These are phyloP conservation scores for Neolentinus lepideus DNA, from an alignment of 1,284 basidiomycete genomes.

Conservation along the genomic window DNA sequence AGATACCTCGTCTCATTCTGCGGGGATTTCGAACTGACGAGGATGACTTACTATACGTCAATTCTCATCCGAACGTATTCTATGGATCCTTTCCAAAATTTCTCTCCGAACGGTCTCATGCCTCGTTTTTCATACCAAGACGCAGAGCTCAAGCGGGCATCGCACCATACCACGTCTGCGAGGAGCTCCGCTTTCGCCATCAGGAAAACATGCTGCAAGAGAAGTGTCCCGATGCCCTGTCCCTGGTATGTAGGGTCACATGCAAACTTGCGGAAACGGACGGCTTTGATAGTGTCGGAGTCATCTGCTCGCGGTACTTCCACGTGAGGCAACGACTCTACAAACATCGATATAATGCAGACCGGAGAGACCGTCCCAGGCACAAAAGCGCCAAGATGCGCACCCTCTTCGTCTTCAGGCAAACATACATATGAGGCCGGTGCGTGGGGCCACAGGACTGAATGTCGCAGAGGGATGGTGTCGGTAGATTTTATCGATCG, in stretches of 20 bases:
- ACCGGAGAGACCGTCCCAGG: conserved; percentile 23
- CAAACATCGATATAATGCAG: conserved; percentile 51
- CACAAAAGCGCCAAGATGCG: conserved; percentile 50
- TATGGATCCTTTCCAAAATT: conserved; percentile 44
- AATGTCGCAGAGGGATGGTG: conserved; percentile 45
- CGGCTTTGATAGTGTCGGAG: conserved; percentile 14
- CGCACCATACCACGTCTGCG: conserved; percentile 44
- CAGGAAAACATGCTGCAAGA: conserved; percentile 35
- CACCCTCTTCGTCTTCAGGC: conserved; percentile 40
- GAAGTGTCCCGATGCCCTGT: conserved; percentile 42
- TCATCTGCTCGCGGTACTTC: conserved; percentile 18
- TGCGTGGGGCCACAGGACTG: conserved; percentile 50
- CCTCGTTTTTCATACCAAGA: conserved; percentile 50
- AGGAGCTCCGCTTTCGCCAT: conserved; percentile 29
- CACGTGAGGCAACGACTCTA: conserved; percentile 24
- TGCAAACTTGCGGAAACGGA: conserved; percentile 58
- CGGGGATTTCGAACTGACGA: too few relatives aligned
- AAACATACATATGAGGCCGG: conserved; percentile 41
- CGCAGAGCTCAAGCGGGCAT: conserved; percentile 37
- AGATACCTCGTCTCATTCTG: too few relatives aligned
- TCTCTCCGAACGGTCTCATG: conserved; percentile 37
- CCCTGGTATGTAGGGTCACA: conserved; percentile 39
- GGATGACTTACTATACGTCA: not conserved
- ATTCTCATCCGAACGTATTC: conserved; percentile 44
- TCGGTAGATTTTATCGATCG: conserved; percentile 29